Evolutionary conservation across 2,329 filamentous ascomycete genomes (phyloP).

Genomic region (Cercospora zeae-maydis): DNA sequence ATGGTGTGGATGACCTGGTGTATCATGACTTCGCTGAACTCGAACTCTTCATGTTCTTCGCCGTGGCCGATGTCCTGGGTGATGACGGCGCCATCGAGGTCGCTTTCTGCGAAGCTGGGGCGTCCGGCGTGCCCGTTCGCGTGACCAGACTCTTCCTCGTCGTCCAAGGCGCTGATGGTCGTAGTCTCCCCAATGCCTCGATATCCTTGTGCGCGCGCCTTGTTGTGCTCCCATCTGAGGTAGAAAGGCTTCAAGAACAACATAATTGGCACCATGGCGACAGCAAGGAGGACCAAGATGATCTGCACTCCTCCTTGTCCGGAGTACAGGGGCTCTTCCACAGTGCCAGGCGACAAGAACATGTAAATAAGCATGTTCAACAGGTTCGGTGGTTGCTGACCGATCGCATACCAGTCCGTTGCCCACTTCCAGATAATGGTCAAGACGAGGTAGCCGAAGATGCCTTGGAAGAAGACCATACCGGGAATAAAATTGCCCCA

Average conservation of each 20-base stretch:
- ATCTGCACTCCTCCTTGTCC: constrained; percentile 76
- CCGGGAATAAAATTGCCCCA: constrained; percentile 96
- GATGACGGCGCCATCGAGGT: constrained; percentile 84
- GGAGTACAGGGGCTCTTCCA: constrained; percentile 70
- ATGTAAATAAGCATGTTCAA: constrained; percentile 99
- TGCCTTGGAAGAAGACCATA: constrained; percentile 99
- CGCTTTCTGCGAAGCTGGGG: constrained; percentile 64
- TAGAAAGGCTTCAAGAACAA: constrained; percentile 96
- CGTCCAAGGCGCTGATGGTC: constrained; percentile 83
- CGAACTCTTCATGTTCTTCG: constrained; percentile 90
- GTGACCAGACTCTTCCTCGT: constrained; percentile 68
- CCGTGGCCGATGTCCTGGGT: constrained; percentile 69
- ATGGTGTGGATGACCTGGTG: constrained; percentile 99
- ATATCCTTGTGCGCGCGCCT: constrained; percentile 81
- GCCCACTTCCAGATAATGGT: constrained; percentile 98
- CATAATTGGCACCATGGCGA: constrained; percentile 82
- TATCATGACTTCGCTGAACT: constrained; percentile 96
- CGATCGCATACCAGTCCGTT: constrained; percentile 73
- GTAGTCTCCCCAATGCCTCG: constrained; percentile 86
- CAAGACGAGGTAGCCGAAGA: constrained; percentile 93
- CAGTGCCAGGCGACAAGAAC: constrained; percentile 82
- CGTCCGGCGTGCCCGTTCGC: constrained; percentile 58
- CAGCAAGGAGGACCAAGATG: constrained; percentile 73
- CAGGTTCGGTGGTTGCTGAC: constrained; percentile 72
- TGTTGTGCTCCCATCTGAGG: constrained; percentile 89